Conservation (phyloP, 805 yeast genomes). For the Metschnikowia matae region DNA sequence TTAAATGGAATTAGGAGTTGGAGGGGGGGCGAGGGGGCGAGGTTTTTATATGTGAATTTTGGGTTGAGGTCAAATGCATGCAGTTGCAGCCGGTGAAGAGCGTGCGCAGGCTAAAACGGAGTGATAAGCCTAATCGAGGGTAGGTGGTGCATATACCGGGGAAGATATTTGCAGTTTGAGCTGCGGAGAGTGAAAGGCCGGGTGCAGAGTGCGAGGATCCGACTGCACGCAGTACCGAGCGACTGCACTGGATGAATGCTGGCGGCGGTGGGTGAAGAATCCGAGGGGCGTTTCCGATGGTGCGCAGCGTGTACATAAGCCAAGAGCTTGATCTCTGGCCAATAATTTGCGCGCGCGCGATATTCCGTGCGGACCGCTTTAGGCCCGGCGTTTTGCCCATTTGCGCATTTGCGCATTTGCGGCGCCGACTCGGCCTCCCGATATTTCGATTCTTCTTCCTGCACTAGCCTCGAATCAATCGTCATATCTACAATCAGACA, state of each 20-base stretch:
- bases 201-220: too few relatives aligned
- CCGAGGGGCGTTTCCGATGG: not conserved
- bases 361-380: conserved; percentile 9
- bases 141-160: too few relatives aligned
- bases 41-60: not conserved
- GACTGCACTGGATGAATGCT: not conserved
- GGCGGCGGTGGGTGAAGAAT: not conserved
- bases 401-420: not conserved
- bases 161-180: too few relatives aligned
- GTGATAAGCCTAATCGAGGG: conserved; percentile 4
- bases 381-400: conserved; percentile 10
- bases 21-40: not conserved
- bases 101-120: not conserved
- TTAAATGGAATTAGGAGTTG: too few relatives aligned
- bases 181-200: too few relatives aligned
- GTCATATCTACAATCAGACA: too few relatives aligned
- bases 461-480: too few relatives aligned
- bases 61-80: not conserved
- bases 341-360: conserved; percentile 7
- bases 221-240: too few relatives aligned
- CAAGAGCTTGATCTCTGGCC: conserved; percentile 14
- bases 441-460: too few relatives aligned
- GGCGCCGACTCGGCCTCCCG: conserved; percentile 1
- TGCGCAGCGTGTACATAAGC: not conserved
- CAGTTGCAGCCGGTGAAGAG: not conserved